These are phyloP conservation scores for Backusella luteola DNA, from an alignment of 192 early-diverging fungal genomes.

Conservation along the genomic window DNA sequence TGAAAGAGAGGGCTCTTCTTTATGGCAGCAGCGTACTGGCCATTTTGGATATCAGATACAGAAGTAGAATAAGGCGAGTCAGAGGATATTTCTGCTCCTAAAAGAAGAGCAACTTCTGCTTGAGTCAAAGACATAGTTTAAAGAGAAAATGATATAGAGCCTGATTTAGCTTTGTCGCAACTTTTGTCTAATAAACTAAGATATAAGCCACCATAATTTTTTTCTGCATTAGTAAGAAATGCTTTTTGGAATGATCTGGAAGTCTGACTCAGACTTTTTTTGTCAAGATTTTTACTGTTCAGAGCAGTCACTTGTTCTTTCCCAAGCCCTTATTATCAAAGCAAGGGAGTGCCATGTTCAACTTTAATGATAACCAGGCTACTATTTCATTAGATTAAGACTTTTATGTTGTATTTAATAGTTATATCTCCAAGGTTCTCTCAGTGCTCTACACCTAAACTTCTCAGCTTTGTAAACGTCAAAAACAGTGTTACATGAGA, in stretches of 20 bases:
- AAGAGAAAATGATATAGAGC: neutral
- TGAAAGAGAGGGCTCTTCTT: conserved; percentile 3
- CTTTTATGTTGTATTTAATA: neutral
- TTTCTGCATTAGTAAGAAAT: conserved; percentile 4
- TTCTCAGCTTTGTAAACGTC: neutral
- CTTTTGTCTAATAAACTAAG: neutral
- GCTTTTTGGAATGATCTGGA: conserved; percentile 4
- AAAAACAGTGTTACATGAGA: neutral
- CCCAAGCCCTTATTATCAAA: neutral
- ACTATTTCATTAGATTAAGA: neutral
- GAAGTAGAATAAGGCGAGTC: neutral
- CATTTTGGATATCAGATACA: neutral
- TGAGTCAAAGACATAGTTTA: neutral
- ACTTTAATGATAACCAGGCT: neutral
- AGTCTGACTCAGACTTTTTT: neutral
- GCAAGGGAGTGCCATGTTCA: neutral
- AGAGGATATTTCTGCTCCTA: neutral
- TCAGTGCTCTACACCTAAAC: neutral
- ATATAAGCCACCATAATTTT: neutral
- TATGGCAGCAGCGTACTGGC: neutral
- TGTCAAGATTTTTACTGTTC: neutral
- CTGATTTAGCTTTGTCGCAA: neutral
- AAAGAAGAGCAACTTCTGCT: conserved; percentile 4
- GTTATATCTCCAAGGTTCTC: neutral
- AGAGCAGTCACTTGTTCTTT: neutral